Evolutionary conservation across 805 yeast genomes (phyloP), one percentile per base, ranked within the genome.

Genomic region (Lipomyces japonicus): DNA sequence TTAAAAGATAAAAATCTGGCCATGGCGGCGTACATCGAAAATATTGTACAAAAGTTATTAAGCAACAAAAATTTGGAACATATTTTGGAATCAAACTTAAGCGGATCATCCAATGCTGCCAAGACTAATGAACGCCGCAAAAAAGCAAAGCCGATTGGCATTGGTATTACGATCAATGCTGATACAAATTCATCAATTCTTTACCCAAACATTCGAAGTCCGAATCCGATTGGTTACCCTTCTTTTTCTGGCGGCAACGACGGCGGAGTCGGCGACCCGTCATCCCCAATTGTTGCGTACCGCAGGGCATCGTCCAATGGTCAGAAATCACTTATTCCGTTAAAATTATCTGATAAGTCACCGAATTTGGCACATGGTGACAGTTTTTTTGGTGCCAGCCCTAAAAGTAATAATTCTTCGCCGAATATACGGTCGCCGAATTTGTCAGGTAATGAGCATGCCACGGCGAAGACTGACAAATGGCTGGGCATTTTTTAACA

Each of bases 11-110:
- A 46, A 3, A 53, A 53, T 36, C 16, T 19, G 24, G 48, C 51
- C 5, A 50, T 53, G 54, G 43, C 46, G 26, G n/a, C 47, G 3
- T 53, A 53, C 22, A 53, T 53, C 23, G 57, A 45, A n/a, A 48
- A 53, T 22, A 45, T 53, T n/a, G 36, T 46, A n/a, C 51, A 53
- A 25, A 48, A 41, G 44, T 40, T 53, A 4, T 51, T 53, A 10
- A 51, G 46, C 22, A 40, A 39, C 40, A 21, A 36, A 14, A 42
- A 34, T 10, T 50, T 53, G 12, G 51, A 50, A 14, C 39, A 53
- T 50, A 47, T 53, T n/a, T 46, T 53, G 9, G 57, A 53, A 30
- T 42, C 54, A 12, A 9, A 42, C 9, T 18, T 23, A 37, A 6
- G 26, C 7, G 14, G 28, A 7, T 44, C 41, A n/a, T 22, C 31